phyloP scores from a whole-genome alignment of 768 basidiomycete genomes.

The Xanthoconium stramineum region DNA sequence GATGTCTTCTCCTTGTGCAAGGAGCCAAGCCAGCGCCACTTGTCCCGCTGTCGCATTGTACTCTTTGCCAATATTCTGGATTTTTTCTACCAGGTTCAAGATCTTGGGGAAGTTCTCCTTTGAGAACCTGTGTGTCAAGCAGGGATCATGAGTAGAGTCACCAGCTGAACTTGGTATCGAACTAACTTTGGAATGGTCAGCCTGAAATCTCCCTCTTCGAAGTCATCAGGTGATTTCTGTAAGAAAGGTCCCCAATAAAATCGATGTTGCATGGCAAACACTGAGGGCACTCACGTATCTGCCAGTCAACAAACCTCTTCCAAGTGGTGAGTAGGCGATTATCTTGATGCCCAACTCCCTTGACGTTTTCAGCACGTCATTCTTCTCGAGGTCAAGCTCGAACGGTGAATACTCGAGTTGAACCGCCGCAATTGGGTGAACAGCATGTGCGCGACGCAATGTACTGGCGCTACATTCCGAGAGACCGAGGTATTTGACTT shows the following conservation, averaged over 20 bases:
- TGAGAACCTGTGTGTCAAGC: conserved; percentile 23
- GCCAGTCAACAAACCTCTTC: conserved; percentile 51
- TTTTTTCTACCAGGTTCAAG: conserved; percentile 32
- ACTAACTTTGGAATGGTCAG: conserved; percentile 21
- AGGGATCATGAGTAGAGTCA: neutral
- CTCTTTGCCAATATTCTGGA: conserved; percentile 32
- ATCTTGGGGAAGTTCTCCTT: conserved; percentile 46
- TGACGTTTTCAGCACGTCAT: neutral
- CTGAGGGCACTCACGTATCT: conserved; percentile 30
- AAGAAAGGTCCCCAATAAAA: too few species aligned
- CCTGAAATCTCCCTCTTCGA: conserved; percentile 27
- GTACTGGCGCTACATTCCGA: conserved; percentile 48
- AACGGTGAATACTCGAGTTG: conserved; percentile 54
- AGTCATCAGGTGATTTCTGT: conserved; percentile 35
- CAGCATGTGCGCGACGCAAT: conserved; percentile 47
- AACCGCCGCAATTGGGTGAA: conserved; percentile 49
- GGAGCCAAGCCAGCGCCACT: conserved; percentile 40
- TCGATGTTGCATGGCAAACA: neutral
- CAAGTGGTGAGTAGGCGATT: conserved; percentile 52
- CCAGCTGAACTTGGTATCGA: conserved; percentile 15
- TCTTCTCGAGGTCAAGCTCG: conserved; percentile 39
- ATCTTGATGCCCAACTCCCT: conserved; percentile 46
- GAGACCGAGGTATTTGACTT: conserved; percentile 49
- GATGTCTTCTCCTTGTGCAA: conserved; percentile 36
- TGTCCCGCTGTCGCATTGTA: conserved; percentile 38